Percentiles rank a stretch among this genome's conserved stretches.
These are phyloP conservation scores for Microsporum audouinii DNA, from an alignment of 2,329 filamentous ascomycete genomes.

Conservation along the genomic window DNA sequence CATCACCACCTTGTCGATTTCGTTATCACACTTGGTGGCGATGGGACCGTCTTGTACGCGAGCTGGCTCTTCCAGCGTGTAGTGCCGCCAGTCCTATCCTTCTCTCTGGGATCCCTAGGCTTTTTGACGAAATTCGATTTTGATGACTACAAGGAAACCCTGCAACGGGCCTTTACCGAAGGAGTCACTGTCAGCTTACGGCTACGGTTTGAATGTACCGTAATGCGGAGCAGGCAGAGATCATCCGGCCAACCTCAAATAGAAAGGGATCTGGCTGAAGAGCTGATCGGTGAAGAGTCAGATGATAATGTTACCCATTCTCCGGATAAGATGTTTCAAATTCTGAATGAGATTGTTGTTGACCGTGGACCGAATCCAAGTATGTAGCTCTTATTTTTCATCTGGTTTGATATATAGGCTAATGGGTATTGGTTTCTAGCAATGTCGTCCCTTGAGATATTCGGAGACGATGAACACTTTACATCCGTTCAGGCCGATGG, in stretches of 20 bases:
- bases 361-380: conserved; percentile 88
- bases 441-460: conserved; percentile 87
- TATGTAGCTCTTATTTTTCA: conserved; percentile 36
- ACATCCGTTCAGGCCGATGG: conserved; percentile 93
- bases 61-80: conserved; percentile 95
- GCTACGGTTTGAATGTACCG: conserved; percentile 80
- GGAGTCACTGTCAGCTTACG: conserved; percentile 82
- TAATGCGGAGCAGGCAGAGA: conserved; percentile 57
- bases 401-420: neutral
- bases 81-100: conserved; percentile 85
- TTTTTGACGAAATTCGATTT: conserved; percentile 98
- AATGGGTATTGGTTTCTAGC: conserved; percentile 37
- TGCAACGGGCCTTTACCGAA: conserved; percentile 61
- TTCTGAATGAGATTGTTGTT: conserved; percentile 93
- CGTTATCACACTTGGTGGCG: conserved; percentile 79
- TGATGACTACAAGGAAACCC: conserved; percentile 55
- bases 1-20: conserved; percentile 88
- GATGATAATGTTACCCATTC: conserved; percentile 76
- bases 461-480: conserved; percentile 74
- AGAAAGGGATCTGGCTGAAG: conserved; percentile 68
- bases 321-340: conserved; percentile 75
- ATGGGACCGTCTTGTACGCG: conserved; percentile 93
- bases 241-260: conserved; percentile 20
- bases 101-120: conserved; percentile 79
- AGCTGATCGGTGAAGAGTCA: conserved; percentile 65